Percentiles rank a stretch among this genome's conserved stretches.
Conservation (phyloP, 2,329 filamentous ascomycete species). For the Zopfia rhizophila region DNA sequence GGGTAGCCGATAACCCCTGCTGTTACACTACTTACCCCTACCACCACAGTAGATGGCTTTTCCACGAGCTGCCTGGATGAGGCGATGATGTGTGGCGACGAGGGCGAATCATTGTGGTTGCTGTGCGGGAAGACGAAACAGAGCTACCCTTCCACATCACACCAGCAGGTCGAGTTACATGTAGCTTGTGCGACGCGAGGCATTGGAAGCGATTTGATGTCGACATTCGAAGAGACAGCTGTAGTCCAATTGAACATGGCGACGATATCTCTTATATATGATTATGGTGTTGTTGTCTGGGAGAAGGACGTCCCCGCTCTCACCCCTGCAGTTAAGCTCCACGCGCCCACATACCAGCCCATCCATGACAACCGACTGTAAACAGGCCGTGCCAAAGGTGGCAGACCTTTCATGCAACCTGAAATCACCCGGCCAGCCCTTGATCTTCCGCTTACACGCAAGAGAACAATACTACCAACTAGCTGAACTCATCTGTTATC, state of each 20-base stretch:
- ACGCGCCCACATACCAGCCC: conserved; percentile 26
- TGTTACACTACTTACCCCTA: too few species aligned
- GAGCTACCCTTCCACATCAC: conserved; percentile 18
- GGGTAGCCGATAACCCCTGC: too few species aligned
- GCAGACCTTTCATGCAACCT: conserved; percentile 10
- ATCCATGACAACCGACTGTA: conserved; percentile 36
- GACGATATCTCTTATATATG: too few species aligned
- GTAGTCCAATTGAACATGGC: too few species aligned
- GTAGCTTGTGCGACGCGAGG: conserved; percentile 14
- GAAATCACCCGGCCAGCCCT: conserved; percentile 5
- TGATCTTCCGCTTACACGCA: too few species aligned
- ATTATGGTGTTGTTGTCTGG: neutral
- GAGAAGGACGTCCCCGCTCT: conserved; percentile 11
- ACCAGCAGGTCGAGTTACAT: conserved; percentile 8
- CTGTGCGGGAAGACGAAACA: conserved; percentile 19
- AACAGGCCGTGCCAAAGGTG: conserved; percentile 33
- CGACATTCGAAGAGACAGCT: too few species aligned
- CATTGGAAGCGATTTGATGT: too few species aligned
- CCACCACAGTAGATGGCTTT: too few species aligned
- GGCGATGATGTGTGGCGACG: conserved; percentile 1
- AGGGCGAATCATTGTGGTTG: conserved; percentile 20
- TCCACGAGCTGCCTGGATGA: too few species aligned
- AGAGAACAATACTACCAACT: too few species aligned
- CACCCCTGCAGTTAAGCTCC: conserved; percentile 15
- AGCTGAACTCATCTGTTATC: too few species aligned